Conservation (phyloP, 1,284 basidiomycete species). For the Boletus mariae region DNA sequence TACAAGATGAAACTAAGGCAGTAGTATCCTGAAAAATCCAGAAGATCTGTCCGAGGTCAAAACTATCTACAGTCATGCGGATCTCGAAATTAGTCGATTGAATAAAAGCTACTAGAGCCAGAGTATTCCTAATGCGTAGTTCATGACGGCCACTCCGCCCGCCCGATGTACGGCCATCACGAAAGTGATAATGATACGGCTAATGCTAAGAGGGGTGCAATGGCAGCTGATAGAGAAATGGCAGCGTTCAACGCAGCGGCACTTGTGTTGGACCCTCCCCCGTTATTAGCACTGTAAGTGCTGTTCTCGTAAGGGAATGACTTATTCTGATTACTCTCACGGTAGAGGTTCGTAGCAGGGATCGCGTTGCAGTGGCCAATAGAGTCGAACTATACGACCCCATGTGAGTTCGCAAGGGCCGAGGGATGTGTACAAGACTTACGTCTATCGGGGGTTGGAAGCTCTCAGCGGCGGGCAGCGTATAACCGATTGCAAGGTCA, state of each 20-base stretch:
- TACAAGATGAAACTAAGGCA: constrained; percentile 19
- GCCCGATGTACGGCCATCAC: constrained; percentile 1
- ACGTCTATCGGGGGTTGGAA: constrained; percentile 63
- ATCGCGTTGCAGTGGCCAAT: constrained; percentile 61
- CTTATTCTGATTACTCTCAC: constrained; percentile 59
- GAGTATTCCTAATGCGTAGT: background rate
- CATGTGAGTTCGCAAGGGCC: background rate
- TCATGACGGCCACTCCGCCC: background rate
- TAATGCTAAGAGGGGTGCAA: constrained; percentile 15
- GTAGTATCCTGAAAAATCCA: background rate
- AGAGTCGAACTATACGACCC: constrained; percentile 49
- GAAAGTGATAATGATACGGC: constrained; percentile 14
- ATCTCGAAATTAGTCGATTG: constrained; percentile 23
- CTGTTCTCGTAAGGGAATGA: constrained; percentile 50
- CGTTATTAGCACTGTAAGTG: background rate
- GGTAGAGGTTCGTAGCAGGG: constrained; percentile 54
- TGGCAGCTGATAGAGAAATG: constrained; percentile 12
- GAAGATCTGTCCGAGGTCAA: constrained; percentile 12
- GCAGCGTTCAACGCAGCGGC: constrained; percentile 11
- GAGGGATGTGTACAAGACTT: constrained; percentile 16
- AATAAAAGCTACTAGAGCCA: constrained; percentile 7
- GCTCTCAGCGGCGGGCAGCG: constrained; percentile 64
- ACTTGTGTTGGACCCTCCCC: constrained; percentile 6
- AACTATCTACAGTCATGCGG: constrained; percentile 23
- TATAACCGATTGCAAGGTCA: constrained; percentile 85